Evolutionary conservation across 2,329 filamentous ascomycete species (phyloP).

Genomic region (Aureobasidium sp.): DNA sequence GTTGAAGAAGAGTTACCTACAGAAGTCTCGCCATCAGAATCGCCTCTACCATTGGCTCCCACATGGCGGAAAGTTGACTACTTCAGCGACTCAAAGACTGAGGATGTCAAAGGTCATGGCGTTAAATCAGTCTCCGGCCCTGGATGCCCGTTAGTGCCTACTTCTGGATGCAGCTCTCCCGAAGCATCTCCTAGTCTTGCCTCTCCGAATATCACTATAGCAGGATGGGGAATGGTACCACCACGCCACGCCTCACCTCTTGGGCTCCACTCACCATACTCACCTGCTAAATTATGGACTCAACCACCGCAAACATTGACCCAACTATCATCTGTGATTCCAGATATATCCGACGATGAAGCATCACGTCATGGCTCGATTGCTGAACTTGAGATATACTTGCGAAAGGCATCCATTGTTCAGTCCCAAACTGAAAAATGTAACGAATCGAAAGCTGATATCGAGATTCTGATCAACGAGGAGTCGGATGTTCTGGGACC

Average conservation of each 20-base stretch:
- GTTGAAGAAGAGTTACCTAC: neutral
- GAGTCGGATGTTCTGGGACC: constrained; percentile 1
- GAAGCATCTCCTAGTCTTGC: neutral
- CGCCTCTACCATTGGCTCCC: neutral
- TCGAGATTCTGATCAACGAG: neutral
- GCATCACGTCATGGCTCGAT: neutral
- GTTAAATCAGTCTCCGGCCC: neutral
- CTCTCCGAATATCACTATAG: neutral
- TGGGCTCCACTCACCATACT: neutral
- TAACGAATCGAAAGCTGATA: neutral
- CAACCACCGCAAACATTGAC: neutral
- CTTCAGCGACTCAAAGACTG: neutral
- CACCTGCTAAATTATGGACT: neutral
- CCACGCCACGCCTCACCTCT: neutral
- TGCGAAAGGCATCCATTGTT: neutral
- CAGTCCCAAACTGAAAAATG: neutral
- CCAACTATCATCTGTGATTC: neutral
- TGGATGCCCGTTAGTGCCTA: neutral
- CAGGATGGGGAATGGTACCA: neutral
- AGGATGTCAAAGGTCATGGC: neutral
- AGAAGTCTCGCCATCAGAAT: neutral
- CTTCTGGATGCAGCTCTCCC: neutral
- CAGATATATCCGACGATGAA: neutral
- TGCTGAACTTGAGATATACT: neutral
- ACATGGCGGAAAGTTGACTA: constrained; percentile 2